Evolutionary conservation across 1,284 basidiomycete genomes (phyloP).

Genomic region (Sphagnurus paluster): DNA sequence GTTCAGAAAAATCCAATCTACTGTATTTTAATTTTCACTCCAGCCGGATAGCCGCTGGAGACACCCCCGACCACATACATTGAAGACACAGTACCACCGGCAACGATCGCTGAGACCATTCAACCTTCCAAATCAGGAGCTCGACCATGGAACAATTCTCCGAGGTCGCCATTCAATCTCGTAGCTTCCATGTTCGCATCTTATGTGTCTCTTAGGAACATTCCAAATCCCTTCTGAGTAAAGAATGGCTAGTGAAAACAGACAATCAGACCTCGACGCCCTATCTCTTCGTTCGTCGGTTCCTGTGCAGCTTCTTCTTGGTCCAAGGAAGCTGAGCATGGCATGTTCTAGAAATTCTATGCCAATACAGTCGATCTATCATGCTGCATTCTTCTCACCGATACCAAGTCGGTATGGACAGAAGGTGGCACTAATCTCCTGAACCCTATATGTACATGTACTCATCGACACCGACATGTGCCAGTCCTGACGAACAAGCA

Average conservation of each 20-base stretch:
- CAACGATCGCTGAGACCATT: neutral
- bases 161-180: constrained; percentile 41
- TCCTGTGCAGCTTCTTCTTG: constrained; percentile 13
- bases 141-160: constrained; percentile 53
- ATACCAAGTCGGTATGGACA: constrained; percentile 73
- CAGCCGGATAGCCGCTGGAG: no score
- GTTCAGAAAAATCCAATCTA: no score
- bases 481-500: constrained; percentile 59
- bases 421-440: constrained; percentile 51
- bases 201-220: constrained; percentile 45
- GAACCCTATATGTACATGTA: neutral
- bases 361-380: constrained; percentile 52
- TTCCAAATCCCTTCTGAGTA: constrained; percentile 52
- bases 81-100: no score
- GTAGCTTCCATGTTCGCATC: constrained; percentile 8
- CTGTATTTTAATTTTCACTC: no score
- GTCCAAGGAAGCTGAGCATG: constrained; percentile 14
- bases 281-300: constrained; percentile 64
- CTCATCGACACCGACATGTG: constrained; percentile 7
- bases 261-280: constrained; percentile 58
- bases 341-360: constrained; percentile 58
- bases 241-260: constrained; percentile 72
- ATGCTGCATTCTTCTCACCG: constrained; percentile 66
- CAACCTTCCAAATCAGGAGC: neutral
- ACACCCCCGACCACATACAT: no score